Evolutionary conservation across 495 filamentous ascomycete species (phyloP), one percentile per base, ranked within the genome.

Genomic region (Penicillium roqueforti): DNA sequence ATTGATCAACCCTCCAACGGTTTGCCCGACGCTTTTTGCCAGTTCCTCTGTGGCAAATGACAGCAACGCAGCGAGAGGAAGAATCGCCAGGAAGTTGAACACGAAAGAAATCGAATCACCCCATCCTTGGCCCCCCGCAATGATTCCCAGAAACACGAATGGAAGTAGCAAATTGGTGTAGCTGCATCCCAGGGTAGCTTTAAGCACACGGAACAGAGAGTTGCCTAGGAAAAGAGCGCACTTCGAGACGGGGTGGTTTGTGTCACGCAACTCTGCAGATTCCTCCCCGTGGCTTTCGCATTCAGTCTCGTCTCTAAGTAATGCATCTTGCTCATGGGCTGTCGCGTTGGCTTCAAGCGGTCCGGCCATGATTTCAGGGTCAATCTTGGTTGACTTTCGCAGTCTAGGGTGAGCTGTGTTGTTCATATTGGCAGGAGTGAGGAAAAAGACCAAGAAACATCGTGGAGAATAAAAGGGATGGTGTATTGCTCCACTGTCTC

Each of bases 21-120:
- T 57, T 23, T 61, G 52, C 2, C 65, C 64, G 9, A 63, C 34
- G 25, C 53, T 53, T 18, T 55, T 52, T 0, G 62, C 51, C 26
- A 66, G 41, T n/a, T 60, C 42, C 23, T 67, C 63, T 2, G 63
- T 67, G 18, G 63, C 61, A 37, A 60, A 62, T 3, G 60, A 64
- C 9, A 68, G 48, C 18, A 65, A 28, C 1, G 58, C 53, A 1
- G 61, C 56, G 5, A 68, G 56, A 6, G 66, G 60, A 20, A 68
- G 38, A 32, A 67, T 67, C 14, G 66, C 63, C 20, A 68, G 31
- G 43, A 67, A 66, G 32, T 65, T 68, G 40, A 65, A 56, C 36
- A 59, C 23, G 36, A 62, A 68, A 26, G 59, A 45, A 5, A 62
- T 14, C 7, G 60, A 50, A 9, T 63, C 46, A 42, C 59, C 47